Percentiles rank a stretch among this genome's conserved stretches.
These are phyloP conservation scores for Claviceps humidiphila DNA, from an alignment of 2,329 filamentous ascomycete species.

Conservation along the genomic window DNA sequence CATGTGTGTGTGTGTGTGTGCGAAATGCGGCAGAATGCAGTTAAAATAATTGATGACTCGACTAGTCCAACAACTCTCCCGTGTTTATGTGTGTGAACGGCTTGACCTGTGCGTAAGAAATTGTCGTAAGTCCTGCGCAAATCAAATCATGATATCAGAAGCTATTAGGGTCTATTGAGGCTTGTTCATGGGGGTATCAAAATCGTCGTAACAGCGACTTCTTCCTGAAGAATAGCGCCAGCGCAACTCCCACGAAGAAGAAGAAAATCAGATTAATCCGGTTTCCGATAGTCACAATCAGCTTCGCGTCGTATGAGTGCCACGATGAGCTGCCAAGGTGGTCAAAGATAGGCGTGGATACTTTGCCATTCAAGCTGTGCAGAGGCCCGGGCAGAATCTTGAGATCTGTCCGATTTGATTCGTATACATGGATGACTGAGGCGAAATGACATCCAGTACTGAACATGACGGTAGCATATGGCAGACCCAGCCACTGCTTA, in stretches of 20 bases:
- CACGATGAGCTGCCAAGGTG: constrained; percentile 29
- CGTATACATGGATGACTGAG: constrained; percentile 25
- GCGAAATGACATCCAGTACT: constrained; percentile 29
- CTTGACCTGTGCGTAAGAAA: background rate
- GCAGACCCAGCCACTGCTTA: constrained; percentile 24
- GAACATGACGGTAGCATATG: constrained; percentile 29
- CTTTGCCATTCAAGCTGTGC: constrained; percentile 25
- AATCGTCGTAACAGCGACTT: constrained; percentile 9
- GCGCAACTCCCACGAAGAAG: constrained; percentile 10
- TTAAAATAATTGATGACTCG: background rate
- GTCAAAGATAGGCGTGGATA: constrained; percentile 26
- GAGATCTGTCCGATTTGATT: constrained; percentile 17
- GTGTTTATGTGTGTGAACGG: background rate
- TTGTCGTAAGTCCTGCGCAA: background rate
- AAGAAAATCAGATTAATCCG: constrained; percentile 8
- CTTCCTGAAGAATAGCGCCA: constrained; percentile 10
- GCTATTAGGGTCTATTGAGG: too few relatives aligned
- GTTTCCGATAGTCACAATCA: constrained; percentile 10
- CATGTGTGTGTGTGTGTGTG: background rate
- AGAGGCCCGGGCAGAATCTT: constrained; percentile 24
- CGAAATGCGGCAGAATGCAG: background rate
- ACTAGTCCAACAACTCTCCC: background rate
- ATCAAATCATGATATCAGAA: background rate
- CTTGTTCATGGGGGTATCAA: constrained; percentile 1
- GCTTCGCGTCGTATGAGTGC: constrained; percentile 24